Evolutionary conservation across 305 asterid species (phyloP).

Genomic region (Salvia sclarea): DNA sequence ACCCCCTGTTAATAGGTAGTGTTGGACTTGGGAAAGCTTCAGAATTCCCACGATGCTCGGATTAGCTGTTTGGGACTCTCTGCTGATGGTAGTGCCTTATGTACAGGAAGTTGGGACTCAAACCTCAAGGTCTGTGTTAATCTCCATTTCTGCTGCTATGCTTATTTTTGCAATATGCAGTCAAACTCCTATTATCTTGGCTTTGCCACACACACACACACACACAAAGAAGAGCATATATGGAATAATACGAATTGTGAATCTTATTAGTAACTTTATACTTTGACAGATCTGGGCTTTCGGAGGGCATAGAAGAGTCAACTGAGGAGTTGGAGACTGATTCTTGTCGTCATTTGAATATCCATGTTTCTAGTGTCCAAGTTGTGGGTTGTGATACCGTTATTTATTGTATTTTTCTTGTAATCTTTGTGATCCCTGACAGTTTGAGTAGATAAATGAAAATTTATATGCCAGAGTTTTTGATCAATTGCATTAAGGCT

Average conservation of each 20-base stretch:
- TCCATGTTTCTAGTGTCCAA: slow-evolving; percentile 14
- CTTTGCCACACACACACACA: not conserved
- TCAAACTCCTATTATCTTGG: not conserved
- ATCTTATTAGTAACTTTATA: slow-evolving; percentile 14
- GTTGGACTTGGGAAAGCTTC: slow-evolving; percentile 86
- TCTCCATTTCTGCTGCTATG: not conserved
- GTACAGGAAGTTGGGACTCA: slow-evolving; percentile 97
- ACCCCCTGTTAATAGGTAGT: slow-evolving; percentile 54
- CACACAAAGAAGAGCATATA: not conserved
- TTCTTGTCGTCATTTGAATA: slow-evolving; percentile 20
- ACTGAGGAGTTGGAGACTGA: slow-evolving; percentile 42
- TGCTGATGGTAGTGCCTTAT: slow-evolving; percentile 95
- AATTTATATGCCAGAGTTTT: slow-evolving; percentile 32
- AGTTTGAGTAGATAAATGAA: slow-evolving; percentile 38
- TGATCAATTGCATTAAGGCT: slow-evolving; percentile 10
- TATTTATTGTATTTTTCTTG: slow-evolving; percentile 33
- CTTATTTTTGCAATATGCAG: not conserved
- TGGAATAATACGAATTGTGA: not conserved
- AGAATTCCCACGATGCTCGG: slow-evolving; percentile 77
- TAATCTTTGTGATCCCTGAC: slow-evolving; percentile 31
- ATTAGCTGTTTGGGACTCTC: slow-evolving; percentile 89
- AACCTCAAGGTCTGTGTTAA: slow-evolving; percentile 73
- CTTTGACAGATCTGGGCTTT: slow-evolving; percentile 92
- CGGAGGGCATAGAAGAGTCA: slow-evolving; percentile 89
- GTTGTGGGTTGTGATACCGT: slow-evolving; percentile 31